Percentiles rank a stretch among this genome's conserved stretches.
phyloP scores from a whole-genome alignment of 2,329 filamentous ascomycete genomes.

The Epichloe gansuensis region DNA sequence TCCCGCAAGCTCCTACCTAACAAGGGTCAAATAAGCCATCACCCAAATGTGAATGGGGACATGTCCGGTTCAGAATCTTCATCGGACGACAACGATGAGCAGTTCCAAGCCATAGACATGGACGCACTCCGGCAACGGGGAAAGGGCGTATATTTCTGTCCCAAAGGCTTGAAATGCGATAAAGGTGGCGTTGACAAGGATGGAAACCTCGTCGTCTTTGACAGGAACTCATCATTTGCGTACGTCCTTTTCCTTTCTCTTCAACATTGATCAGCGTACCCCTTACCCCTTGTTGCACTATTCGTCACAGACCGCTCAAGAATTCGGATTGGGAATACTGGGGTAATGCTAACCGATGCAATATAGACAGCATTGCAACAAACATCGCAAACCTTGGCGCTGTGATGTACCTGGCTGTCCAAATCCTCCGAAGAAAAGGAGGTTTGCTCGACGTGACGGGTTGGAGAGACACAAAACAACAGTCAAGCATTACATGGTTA shows the following conservation, averaged over 20 bases:
- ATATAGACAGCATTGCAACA: conserved; percentile 29
- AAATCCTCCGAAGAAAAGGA: conserved; percentile 28
- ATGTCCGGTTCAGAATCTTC: conserved; percentile 17
- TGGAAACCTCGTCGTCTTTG: conserved; percentile 25
- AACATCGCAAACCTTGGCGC: conserved; percentile 29
- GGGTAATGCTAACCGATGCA: conserved; percentile 2
- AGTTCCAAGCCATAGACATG: conserved; percentile 25
- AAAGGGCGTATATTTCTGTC: conserved; percentile 26
- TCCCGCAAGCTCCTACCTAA: conserved; percentile 14
- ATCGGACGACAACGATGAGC: conserved; percentile 19
- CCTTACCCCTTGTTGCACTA: not conserved
- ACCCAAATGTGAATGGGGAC: conserved; percentile 4
- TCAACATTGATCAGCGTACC: not conserved
- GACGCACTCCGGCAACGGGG: conserved; percentile 26
- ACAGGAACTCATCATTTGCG: conserved; percentile 29
- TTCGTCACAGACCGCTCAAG: not conserved
- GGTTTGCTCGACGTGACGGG: conserved; percentile 28
- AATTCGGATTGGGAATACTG: not conserved
- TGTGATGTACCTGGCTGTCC: conserved; percentile 26
- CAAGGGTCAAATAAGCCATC: conserved; percentile 8
- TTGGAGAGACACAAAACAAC: conserved; percentile 28
- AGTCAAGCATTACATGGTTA: conserved; percentile 24
- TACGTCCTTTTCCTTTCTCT: conserved; percentile 11
- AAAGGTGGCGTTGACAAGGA: conserved; percentile 28
- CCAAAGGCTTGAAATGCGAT: conserved; percentile 22